Evolutionary conservation across 2,329 filamentous ascomycete genomes (phyloP), one percentile per base, ranked within the genome.

Genomic region (Curvularia sp.): DNA sequence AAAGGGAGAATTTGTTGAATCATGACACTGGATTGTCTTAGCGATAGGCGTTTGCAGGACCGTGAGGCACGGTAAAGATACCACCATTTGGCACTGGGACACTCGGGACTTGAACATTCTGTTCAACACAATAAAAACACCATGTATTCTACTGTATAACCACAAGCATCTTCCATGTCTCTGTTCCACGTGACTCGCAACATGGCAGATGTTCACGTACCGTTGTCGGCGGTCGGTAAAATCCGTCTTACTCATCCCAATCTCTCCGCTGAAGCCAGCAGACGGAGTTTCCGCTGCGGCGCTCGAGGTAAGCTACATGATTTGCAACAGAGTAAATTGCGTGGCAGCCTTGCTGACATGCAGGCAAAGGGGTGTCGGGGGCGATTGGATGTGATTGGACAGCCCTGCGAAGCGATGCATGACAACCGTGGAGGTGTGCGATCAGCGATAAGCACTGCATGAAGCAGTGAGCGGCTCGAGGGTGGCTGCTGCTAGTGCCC

Each of bases 61-160:
- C 55, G 41, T 58, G 20, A 22, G 30, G 52, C 35, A 60, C 53
- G 59, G 55, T 54, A 53, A 43, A 50, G 61, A 66, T 67, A 63
- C 60, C 64, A 66, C 33, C 33, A 58, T 22, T 33, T 44, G 55
- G 60, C 58, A 53, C 60, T 62, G 49, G 39, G 26, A 33, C 30
- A 55, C 13, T 44, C 30, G 35, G 35, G 41, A 47, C 41, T 42
- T 20, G 10, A 53, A 15, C 31, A 20, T 35, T 49, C 38, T 20
- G 42, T 49, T 35, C 42, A 33, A n/a, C 39, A 44, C 33, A 50
- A 47, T 55, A 15, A 38, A 38, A 30, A 20, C 12, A 30, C 30
- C 12, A 33, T 33, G 28, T 47, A 13, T 33, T 15, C 30, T 49
- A 35, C 30, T 38, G 15, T 38, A 38, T 15, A 38, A 10, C 13